Conservation (phyloP, 768 basidiomycete species). For the Mycena leptocephala region DNA sequence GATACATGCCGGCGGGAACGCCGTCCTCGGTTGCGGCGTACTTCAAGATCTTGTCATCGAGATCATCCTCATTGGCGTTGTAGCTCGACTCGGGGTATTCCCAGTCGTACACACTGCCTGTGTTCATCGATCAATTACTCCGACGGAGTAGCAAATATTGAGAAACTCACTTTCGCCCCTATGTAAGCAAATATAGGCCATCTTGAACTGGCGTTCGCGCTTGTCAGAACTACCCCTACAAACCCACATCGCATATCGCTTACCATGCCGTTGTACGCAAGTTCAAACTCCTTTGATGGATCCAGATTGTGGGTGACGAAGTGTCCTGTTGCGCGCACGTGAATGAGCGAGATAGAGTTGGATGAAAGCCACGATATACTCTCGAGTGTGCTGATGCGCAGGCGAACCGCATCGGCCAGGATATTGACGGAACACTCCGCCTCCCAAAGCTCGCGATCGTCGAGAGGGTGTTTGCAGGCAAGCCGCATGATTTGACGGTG, state of each 20-base stretch:
- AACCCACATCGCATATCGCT: neutral
- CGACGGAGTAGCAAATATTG: neutral
- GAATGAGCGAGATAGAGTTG: neutral
- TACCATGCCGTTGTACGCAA: conserved; percentile 22
- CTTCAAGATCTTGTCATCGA: neutral
- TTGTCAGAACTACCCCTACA: neutral
- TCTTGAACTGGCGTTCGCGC: neutral
- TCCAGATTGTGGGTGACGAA: conserved; percentile 1
- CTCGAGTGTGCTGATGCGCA: neutral
- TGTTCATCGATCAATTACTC: neutral
- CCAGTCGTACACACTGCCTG: neutral
- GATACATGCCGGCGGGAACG: neutral
- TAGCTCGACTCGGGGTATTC: neutral
- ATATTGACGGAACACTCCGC: neutral
- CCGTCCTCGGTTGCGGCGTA: neutral
- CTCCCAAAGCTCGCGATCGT: conserved; percentile 1
- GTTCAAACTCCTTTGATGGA: conserved; percentile 4
- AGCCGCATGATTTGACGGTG: neutral
- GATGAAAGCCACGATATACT: neutral
- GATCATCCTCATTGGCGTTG: neutral
- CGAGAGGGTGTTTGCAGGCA: neutral
- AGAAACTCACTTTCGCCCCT: neutral
- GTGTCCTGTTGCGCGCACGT: neutral
- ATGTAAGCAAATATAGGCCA: neutral
- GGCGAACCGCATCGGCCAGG: neutral